A percentile compares a stretch with the other conserved stretches of the same genome.
phyloP scores from a whole-genome alignment of 306 rosid genomes.

The Rosa multiflora region DNA sequence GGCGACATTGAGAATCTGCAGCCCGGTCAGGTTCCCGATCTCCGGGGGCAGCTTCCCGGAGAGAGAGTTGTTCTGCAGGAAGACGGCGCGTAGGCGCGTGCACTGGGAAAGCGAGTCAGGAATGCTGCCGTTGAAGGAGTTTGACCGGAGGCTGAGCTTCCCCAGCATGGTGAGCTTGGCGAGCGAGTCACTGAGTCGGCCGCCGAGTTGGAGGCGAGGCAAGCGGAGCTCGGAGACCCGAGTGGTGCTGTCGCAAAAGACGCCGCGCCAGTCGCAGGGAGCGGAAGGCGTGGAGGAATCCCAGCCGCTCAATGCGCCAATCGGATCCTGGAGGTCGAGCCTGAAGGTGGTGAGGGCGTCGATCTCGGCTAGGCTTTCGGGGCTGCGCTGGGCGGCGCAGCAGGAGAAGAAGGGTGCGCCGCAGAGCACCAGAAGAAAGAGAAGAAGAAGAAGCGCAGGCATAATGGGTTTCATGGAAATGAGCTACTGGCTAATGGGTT shows the following conservation, averaged over 20 bases:
- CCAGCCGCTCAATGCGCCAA: conserved; percentile 63
- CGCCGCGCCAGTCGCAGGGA: conserved; percentile 94
- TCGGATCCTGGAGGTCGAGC: conserved; percentile 73
- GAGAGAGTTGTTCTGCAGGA: conserved; percentile 71
- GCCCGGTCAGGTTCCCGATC: conserved; percentile 58
- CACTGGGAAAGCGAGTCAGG: conserved; percentile 68
- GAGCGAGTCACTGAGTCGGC: conserved; percentile 60
- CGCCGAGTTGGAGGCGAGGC: conserved; percentile 50
- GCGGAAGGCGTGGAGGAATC: conserved; percentile 68
- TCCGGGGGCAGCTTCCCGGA: conserved; percentile 69
- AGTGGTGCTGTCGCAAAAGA: conserved; percentile 17
- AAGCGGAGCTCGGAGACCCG: conserved; percentile 74
- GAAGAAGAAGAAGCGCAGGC: not conserved
- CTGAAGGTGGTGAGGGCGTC: conserved; percentile 64
- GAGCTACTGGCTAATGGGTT: not conserved
- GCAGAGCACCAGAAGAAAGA: not conserved
- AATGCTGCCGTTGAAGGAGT: conserved; percentile 72
- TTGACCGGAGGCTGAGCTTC: conserved; percentile 75
- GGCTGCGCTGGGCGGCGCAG: conserved; percentile 2
- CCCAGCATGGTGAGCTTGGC: conserved; percentile 54
- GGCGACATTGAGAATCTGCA: conserved; percentile 63
- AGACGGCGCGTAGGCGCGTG: conserved; percentile 55
- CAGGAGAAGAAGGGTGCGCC: not conserved
- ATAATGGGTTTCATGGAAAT: not conserved
- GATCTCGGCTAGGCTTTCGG: conserved; percentile 54